phyloP scores from a whole-genome alignment of 208 protist species.

The Wallacemonas sp. region DNA sequence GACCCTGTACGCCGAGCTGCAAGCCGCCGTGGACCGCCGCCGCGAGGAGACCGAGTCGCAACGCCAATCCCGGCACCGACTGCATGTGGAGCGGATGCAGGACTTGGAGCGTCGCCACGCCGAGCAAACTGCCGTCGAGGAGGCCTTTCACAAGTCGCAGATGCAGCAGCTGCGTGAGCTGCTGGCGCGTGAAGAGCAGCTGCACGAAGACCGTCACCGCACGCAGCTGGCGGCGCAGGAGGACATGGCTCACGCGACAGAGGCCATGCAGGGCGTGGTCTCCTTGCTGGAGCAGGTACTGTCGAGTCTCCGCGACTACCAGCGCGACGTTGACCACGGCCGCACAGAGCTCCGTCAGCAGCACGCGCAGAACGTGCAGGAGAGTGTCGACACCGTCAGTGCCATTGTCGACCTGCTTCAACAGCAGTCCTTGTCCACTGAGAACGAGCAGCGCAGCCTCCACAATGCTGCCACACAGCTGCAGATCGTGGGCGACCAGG shows the following conservation, averaged over 20 bases:
- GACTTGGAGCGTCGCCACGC: slow-evolving; percentile 56
- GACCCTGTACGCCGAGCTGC: slow-evolving; percentile 56
- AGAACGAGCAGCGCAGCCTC: slow-evolving; percentile 46
- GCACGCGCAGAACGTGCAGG: slow-evolving; percentile 27
- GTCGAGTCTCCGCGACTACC: slow-evolving; percentile 46
- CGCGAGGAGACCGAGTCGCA: slow-evolving; percentile 65
- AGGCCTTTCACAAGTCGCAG: slow-evolving; percentile 53
- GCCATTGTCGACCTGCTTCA: slow-evolving; percentile 43
- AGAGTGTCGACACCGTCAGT: slow-evolving; percentile 36
- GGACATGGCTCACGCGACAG: slow-evolving; percentile 36
- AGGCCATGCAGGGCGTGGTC: slow-evolving; percentile 37
- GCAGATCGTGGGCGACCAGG: slow-evolving; percentile 30
- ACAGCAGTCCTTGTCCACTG: slow-evolving; percentile 44
- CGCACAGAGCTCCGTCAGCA: slow-evolving; percentile 38
- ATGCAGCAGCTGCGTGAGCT: slow-evolving; percentile 65
- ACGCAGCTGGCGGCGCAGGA: slow-evolving; percentile 40
- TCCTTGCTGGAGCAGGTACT: slow-evolving; percentile 36
- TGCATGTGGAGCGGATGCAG: slow-evolving; percentile 68
- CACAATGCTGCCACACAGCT: slow-evolving; percentile 46
- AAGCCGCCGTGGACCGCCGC: slow-evolving; percentile 45
- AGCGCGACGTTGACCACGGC: slow-evolving; percentile 40
- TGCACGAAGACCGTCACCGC: slow-evolving; percentile 49
- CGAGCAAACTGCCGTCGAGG: slow-evolving; percentile 51
- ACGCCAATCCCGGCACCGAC: slow-evolving; percentile 41
- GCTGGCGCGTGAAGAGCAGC: slow-evolving; percentile 47